Conservation (phyloP, 768 basidiomycete genomes). For the Pleurotus djamor region DNA sequence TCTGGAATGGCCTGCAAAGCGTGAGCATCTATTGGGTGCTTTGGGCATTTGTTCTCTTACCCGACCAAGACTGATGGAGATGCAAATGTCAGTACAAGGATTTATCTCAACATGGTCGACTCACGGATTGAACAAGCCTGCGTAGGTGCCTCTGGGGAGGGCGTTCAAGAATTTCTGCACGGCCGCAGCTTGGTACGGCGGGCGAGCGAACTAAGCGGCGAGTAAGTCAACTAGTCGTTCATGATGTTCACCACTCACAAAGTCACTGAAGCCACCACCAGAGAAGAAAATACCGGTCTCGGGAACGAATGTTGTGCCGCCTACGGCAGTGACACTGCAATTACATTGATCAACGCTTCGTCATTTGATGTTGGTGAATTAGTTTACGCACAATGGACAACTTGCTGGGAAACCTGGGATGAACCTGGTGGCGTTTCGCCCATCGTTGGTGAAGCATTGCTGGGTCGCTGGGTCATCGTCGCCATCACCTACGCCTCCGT, state of each 20-base stretch:
- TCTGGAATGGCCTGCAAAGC: conserved; percentile 54
- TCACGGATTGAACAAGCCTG: conserved; percentile 60
- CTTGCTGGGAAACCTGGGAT: conserved; percentile 60
- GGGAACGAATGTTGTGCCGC: conserved; percentile 57
- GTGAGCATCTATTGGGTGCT: neutral
- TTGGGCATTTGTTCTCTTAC: conserved; percentile 27
- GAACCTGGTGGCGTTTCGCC: conserved; percentile 51
- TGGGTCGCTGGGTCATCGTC: conserved; percentile 50
- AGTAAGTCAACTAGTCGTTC: neutral
- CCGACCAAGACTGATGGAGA: conserved; percentile 42
- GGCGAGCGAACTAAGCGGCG: neutral
- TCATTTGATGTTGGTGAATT: too few species aligned
- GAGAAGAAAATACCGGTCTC: conserved; percentile 63
- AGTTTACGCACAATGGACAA: conserved; percentile 45
- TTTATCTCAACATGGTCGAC: conserved; percentile 15
- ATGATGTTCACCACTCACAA: conserved; percentile 28
- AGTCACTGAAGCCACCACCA: conserved; percentile 74
- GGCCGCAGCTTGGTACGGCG: conserved; percentile 34
- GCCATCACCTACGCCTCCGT: conserved; percentile 68
- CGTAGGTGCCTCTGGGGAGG: conserved; percentile 46
- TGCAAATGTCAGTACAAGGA: neutral
- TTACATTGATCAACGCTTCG: too few species aligned
- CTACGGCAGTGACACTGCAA: conserved; percentile 69
- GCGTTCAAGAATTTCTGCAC: conserved; percentile 41
- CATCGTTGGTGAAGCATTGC: conserved; percentile 58